Conservation (phyloP, 2,329 filamentous ascomycete species). For the Scytalidium sp. region DNA sequence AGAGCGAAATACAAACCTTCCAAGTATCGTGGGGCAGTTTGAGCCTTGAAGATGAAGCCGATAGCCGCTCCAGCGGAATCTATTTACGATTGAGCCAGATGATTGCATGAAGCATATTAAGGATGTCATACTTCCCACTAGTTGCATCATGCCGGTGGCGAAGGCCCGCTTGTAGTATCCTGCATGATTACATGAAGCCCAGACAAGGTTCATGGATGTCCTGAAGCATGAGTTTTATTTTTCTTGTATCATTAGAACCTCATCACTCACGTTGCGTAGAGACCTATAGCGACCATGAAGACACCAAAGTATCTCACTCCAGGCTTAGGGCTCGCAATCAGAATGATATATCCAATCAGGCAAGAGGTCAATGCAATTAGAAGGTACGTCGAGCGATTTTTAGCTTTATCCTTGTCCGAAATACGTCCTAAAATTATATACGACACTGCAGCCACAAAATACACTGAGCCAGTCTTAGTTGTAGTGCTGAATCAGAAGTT, state of each 20-base stretch:
- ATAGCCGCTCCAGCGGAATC: conserved; percentile 3
- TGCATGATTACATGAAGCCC: conserved; percentile 2
- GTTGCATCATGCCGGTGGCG: neutral
- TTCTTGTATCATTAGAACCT: neutral
- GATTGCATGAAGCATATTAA: neutral
- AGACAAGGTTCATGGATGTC: conserved; percentile 2
- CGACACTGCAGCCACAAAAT: conserved; percentile 2
- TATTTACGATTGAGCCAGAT: neutral
- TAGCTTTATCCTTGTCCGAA: neutral
- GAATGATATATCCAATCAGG: conserved; percentile 3
- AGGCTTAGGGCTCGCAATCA: neutral
- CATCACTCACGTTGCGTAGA: conserved; percentile 1
- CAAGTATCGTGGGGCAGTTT: conserved; percentile 1
- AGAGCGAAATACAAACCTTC: conserved; percentile 4
- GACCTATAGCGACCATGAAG: conserved; percentile 1
- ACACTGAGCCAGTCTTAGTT: neutral
- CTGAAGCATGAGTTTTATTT: neutral
- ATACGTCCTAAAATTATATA: conserved; percentile 1
- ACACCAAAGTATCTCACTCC: conserved; percentile 4
- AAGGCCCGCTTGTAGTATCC: conserved; percentile 3
- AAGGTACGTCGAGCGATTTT: conserved; percentile 1
- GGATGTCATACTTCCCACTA: conserved; percentile 1
- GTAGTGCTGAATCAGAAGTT: neutral
- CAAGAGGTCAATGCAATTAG: neutral
- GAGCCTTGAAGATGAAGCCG: conserved; percentile 4